Evolutionary conservation across 73 alveolate species (phyloP), one percentile per base, ranked within the genome.

Genomic region (Tetrahymena borealis): DNA sequence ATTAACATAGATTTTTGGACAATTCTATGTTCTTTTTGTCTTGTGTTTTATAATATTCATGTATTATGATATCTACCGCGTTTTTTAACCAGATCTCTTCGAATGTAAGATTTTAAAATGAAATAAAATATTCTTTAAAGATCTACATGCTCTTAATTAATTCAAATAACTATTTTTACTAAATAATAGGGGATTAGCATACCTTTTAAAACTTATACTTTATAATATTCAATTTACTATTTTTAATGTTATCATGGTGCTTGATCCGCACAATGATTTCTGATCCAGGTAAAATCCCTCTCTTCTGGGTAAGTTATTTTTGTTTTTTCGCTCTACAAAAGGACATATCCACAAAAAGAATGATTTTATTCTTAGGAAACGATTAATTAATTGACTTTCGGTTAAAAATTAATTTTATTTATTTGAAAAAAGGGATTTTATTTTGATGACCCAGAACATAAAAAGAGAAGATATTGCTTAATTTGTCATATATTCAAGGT

Each of bases 221-320:
- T 60, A 60, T 60, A 13, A 18, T 60, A 24, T 60, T 60, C 85
- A 60, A 60, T 60, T 13, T 60, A 60, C 85, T 60, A 60, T 60
- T 60, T 36, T 33, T 98, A 78, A 93, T 98, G 96, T 95, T 98
- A 77, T 85, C 97, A 32, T 97, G 99, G 97, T 95, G 99, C 78
- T 98, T 98, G 94, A 91, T 96, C 40, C 92, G 95, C 91, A 95
- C 99, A 20, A 97, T 99, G 96, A 96, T 95, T 36, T 97, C 99
- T 33, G 99, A 98, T 79, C 99, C 99, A 11, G 99, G 99, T 37
- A 96, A 97, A 94, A 99, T 98, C 24, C 99, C 99, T 2, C n/a
- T 35, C 1, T 60, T 60, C 28, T 60, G 85, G 85, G 85, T 60
- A 60, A 0, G 10, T 5, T 60, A 7, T 60, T 60, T n/a, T n/a